phyloP scores from a whole-genome alignment of 352 stramenopile genomes.

The Blastocystis sp. region DNA sequence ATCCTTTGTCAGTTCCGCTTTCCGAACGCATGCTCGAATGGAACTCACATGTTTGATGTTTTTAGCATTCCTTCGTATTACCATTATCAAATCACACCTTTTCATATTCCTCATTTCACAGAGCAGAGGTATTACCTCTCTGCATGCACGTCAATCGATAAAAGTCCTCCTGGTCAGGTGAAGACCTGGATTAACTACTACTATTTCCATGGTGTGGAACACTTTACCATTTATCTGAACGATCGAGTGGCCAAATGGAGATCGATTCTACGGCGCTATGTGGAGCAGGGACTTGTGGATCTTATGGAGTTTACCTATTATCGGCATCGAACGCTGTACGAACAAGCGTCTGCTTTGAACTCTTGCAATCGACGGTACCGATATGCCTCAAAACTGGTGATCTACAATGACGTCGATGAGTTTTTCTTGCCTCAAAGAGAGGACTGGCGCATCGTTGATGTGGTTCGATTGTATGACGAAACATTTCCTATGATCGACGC shows the following conservation, averaged over 20 bases:
- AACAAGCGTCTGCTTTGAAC: not conserved
- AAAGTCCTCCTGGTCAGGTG: not conserved
- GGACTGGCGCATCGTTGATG: not conserved
- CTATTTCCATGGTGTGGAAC: constrained; percentile 28
- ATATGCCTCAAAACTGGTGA: not conserved
- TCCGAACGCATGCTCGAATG: not conserved
- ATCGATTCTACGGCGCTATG: not conserved
- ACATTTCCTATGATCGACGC: not conserved
- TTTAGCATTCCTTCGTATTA: not conserved
- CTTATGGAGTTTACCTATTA: constrained; percentile 13
- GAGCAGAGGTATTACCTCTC: not conserved
- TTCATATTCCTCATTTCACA: not conserved
- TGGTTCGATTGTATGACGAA: not conserved
- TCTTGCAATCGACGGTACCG: constrained; percentile 31
- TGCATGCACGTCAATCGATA: not conserved
- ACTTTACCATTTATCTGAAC: constrained; percentile 43
- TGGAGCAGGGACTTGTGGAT: not conserved
- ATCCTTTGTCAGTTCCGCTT: not conserved
- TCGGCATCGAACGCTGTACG: not conserved
- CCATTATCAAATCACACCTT: not conserved
- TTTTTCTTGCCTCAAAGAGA: not conserved
- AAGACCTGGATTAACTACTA: not conserved
- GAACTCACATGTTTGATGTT: not conserved
- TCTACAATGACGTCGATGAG: constrained; percentile 34
- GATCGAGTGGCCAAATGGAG: not conserved